phyloP scores from a whole-genome alignment of 441 rosid genomes.

The Gossypium trilobum region DNA sequence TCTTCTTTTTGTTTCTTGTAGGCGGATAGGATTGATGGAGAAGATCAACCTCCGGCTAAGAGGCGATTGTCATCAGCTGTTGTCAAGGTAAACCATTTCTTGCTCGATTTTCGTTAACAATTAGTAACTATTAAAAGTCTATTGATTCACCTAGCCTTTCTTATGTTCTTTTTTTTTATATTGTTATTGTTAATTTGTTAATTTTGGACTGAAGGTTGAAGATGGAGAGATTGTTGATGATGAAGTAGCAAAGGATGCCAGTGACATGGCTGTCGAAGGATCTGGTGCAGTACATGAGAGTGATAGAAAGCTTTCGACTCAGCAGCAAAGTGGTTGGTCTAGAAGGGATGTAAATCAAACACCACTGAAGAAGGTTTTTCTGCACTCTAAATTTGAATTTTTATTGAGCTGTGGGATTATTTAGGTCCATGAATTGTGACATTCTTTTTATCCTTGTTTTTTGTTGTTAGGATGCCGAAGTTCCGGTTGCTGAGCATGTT shows the following conservation, averaged over 20 bases:
- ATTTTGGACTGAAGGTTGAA: constrained; percentile 39
- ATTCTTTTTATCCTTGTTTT: constrained; percentile 6
- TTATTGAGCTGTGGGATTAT: background rate
- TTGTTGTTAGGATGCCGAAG: constrained; percentile 38
- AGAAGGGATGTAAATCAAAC: constrained; percentile 53
- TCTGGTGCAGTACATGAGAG: constrained; percentile 24
- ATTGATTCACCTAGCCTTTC: background rate
- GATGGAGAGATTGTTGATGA: constrained; percentile 56
- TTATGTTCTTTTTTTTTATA: background rate
- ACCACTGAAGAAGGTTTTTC: constrained; percentile 39
- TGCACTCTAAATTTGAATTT: background rate
- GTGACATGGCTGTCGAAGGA: constrained; percentile 28
- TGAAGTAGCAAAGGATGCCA: constrained; percentile 24
- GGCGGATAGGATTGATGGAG: constrained; percentile 62
- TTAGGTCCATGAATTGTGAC: background rate
- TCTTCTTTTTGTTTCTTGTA: constrained; percentile 17
- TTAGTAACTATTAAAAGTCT: background rate
- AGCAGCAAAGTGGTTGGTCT: constrained; percentile 38
- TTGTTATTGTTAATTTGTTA: background rate
- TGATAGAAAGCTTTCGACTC: constrained; percentile 30
- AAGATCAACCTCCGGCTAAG: constrained; percentile 81
- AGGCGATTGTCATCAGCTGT: constrained; percentile 79
- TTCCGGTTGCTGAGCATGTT: constrained; percentile 43
- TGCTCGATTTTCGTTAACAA: background rate
- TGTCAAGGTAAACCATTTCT: constrained; percentile 55